A percentile compares a stretch with the other conserved stretches of the same genome.
Conservation (phyloP, 2,329 filamentous ascomycete species). For the Ophiobolus disseminans region DNA sequence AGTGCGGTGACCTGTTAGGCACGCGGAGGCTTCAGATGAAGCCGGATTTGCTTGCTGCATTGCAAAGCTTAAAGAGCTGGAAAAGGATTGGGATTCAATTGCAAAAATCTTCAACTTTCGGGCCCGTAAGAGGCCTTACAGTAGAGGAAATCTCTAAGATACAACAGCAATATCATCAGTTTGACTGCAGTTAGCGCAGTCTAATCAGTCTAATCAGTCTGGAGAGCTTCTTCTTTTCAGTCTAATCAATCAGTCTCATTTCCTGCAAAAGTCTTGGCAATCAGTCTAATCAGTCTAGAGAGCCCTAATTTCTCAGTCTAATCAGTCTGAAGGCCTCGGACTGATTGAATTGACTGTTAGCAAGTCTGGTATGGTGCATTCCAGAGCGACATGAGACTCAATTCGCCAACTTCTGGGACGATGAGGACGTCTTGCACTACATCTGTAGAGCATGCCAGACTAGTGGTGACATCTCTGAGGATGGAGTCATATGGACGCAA, state of each 20-base stretch:
- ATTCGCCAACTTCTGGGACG: too few species aligned
- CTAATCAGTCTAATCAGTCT: not conserved
- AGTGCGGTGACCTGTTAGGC: conserved; percentile 3
- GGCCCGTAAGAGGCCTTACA: not conserved
- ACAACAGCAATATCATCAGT: not conserved
- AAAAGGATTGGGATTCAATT: not conserved
- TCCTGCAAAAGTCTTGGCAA: too few species aligned
- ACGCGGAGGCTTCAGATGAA: conserved; percentile 2
- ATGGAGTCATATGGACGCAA: too few species aligned
- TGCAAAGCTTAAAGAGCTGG: conserved; percentile 3
- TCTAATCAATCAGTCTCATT: not conserved
- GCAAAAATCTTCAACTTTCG: not conserved
- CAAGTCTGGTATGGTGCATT: too few species aligned
- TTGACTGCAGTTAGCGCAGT: not conserved
- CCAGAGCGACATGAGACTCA: too few species aligned
- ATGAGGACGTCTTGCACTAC: too few species aligned
- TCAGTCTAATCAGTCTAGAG: too few species aligned
- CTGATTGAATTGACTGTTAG: not conserved
- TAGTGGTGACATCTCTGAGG: too few species aligned
- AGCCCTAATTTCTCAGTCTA: not conserved
- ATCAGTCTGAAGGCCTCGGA: not conserved
- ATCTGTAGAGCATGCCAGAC: too few species aligned
- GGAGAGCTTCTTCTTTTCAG: not conserved
- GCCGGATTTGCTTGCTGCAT: not conserved
- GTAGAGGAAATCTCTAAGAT: not conserved